Conservation (phyloP, 2,329 filamentous ascomycete genomes). For the Pseudocercospora cruenta region DNA sequence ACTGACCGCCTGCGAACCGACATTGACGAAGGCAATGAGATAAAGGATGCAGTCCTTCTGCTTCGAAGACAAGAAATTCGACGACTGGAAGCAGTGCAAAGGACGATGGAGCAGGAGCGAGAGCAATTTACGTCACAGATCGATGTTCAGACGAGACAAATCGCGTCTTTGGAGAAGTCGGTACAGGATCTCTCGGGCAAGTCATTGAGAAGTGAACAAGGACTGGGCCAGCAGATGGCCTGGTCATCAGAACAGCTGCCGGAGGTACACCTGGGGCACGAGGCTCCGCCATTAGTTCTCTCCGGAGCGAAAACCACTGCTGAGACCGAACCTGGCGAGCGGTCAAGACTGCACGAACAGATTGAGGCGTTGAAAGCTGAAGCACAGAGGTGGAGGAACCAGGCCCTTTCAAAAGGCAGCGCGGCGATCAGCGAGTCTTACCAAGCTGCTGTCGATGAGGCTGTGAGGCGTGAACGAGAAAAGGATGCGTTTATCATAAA, state of each 20-base stretch:
- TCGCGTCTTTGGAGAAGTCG: constrained; percentile 20
- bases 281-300: background rate
- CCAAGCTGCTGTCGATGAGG: constrained; percentile 30
- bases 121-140: constrained; percentile 21
- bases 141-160: constrained; percentile 16
- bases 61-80: constrained; percentile 28
- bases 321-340: constrained; percentile 13
- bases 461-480: constrained; percentile 29
- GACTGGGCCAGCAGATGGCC: constrained; percentile 8
- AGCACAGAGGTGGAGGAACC: constrained; percentile 23
- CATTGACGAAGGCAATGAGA: constrained; percentile 31
- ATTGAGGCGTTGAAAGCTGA: constrained; percentile 21
- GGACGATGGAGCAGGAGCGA: constrained; percentile 19
- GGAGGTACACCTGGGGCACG: constrained; percentile 4
- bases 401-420: constrained; percentile 24
- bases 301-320: background rate
- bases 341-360: constrained; percentile 22
- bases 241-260: constrained; percentile 4
- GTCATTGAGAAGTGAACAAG: constrained; percentile 7
- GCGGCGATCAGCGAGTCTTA: constrained; percentile 24
- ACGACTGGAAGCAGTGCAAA: constrained; percentile 20
- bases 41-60: constrained; percentile 31
- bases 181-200: constrained; percentile 11
- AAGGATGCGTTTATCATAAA: constrained; percentile 28
- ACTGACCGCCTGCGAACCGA: constrained; percentile 30